Base-by-base conservation (phyloP, 192 early-diverging fungal genomes). In the Entomortierella lignicola region DNA sequence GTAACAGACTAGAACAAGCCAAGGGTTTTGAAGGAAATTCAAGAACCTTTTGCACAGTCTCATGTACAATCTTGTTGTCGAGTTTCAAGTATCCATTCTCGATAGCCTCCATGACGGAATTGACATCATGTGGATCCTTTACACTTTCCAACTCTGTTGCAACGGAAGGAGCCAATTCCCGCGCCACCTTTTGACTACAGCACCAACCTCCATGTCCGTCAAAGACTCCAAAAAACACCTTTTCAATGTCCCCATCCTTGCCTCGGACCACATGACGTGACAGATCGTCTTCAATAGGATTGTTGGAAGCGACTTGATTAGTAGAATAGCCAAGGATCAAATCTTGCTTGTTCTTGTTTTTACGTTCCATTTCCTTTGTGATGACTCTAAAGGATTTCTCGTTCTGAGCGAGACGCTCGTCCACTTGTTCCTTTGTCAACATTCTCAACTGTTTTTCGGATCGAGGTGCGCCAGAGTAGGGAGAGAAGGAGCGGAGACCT, bases 161-260 rank as follows among this genome's bases (percentile, higher is more conserved):
- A 23, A 88, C 83, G 10, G 77, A 69, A 12, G 81, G 75, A 1
- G 85, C 84, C 30, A 88, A 60, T n/a, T 84, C 71, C n/a, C 60
- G 69, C 23, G 77, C 77, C 5, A 88, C 81, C 30, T 81, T 71
- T 63, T 77, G 71, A 42, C 84, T 83, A 30, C 85, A 85, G 59
- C 81, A 68, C 55, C 81, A 85, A 25, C 87, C 87, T 69, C 81
- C 82, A 39, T 88, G 87, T 8, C 87, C 87, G 73, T 88, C 87
- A 79, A 81, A 88, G 34, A 88, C 77, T 11, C 85, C 87, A 68
- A 82, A 85, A 60, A 86, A 82, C 25, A 82, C 72, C 55, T 77
- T 82, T 18, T 84, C 71, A 10, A 73, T 69, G 7, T 55, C 51
- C 48, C 77, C 81, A 20, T 72, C 62, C 30, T 81, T 52, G 31